Conservation (phyloP, 345 rosid genomes). For the Linum lewisii region DNA sequence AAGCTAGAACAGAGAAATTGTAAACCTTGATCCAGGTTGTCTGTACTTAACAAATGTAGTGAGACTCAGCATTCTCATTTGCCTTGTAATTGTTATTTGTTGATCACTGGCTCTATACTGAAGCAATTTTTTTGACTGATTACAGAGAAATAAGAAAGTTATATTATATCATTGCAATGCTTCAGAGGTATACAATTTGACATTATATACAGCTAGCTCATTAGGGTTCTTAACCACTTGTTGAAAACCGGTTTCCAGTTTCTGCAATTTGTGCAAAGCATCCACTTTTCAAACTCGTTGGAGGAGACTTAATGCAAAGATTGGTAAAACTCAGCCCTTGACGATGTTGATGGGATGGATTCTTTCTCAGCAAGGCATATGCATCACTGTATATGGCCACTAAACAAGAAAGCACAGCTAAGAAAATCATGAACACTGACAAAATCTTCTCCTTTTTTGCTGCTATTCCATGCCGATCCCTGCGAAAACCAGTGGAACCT, state of each 20-base stretch:
- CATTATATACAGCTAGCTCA: too few species aligned
- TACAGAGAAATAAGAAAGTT: background rate
- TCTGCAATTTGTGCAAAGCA: too few species aligned
- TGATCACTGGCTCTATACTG: background rate
- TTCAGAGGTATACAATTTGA: too few species aligned
- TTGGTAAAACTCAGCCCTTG: background rate
- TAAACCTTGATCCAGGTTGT: background rate
- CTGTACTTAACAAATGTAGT: background rate
- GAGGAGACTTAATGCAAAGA: too few species aligned
- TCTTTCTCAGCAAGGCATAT: conserved; percentile 12
- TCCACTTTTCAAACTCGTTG: too few species aligned
- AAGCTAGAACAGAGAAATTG: too few species aligned
- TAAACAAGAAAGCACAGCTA: conserved; percentile 15
- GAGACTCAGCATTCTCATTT: background rate
- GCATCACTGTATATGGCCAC: conserved; percentile 18
- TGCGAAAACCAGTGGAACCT: conserved; percentile 4
- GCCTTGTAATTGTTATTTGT: background rate
- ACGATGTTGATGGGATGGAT: background rate
- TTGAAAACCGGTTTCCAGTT: too few species aligned
- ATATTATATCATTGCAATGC: too few species aligned
- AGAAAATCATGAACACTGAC: conserved; percentile 11
- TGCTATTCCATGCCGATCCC: conserved; percentile 14
- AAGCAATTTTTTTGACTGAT: background rate
- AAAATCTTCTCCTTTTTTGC: conserved; percentile 15
- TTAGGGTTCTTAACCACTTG: too few species aligned